Base-by-base conservation (phyloP, 2,329 filamentous ascomycete species). In the Fusarium gaditjirri region DNA sequence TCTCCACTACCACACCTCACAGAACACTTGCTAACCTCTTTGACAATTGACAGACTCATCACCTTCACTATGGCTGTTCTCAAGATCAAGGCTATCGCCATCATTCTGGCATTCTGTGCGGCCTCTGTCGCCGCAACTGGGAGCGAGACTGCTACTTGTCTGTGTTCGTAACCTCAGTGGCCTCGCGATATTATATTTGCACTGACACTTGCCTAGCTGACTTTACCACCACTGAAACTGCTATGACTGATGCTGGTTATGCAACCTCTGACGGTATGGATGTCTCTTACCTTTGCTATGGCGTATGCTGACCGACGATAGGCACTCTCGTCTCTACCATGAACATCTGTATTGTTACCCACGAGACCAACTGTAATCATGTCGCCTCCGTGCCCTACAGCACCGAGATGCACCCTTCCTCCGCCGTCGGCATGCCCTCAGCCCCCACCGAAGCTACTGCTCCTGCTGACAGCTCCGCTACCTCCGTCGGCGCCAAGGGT, bases 321-420 rank as follows among this genome's bases (percentile, higher is more conserved):
- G 81, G 80, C 5, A 70, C 73, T 27, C 57, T 80, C 35, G 68
- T 83, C 46, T 80, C 80, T 70, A 78, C 80, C 33, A 77, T 81
- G 71, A 82, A 81, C 73, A 70, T 80, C 59, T 83, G 82, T 77
- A 78, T 77, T 68, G 65, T 83, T 54, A 70, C 81, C 33, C 76
- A 80, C 33, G 77, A 76, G 61, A 83, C 81, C 36, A 70, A 76
- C 57, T 83, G 82, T 74, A 68, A 75, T 36, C 66, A 78, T 50
- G 74, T 76, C 52, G 72, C 78, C 54, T 79, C 79, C 31, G 80
- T 75, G 43, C 76, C 43, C 9, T 49, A 33, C 23, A 49, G 64
- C 44, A 69, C 56, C 27, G 58, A 62, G 16, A 62, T 43, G 31
- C 68, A 68, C 31, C 56, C 70, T 38, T 54, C 60, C 42, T 49